These are phyloP conservation scores for Aspergillus steynii DNA, from an alignment of 495 filamentous ascomycete genomes.

Conservation along the genomic window DNA sequence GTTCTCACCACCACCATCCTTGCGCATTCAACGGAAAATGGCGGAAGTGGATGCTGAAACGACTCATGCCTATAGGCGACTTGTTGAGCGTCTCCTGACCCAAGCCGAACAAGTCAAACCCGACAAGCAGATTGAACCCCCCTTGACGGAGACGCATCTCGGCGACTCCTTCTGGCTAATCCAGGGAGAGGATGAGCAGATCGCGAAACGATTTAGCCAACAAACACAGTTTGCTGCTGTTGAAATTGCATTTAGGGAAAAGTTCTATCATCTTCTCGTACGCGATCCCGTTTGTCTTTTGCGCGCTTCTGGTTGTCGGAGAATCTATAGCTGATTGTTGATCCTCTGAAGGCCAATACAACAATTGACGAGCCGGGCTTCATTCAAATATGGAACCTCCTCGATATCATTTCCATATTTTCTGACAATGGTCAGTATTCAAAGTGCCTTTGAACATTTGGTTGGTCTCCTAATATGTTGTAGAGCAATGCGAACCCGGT, in stretches of 20 bases:
- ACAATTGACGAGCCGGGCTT: slow-evolving; percentile 74
- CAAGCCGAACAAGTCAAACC: slow-evolving; percentile 66
- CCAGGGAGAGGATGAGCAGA: slow-evolving; percentile 25
- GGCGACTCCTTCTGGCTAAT: slow-evolving; percentile 43
- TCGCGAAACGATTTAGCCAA: slow-evolving; percentile 28
- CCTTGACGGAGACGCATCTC: slow-evolving; percentile 59
- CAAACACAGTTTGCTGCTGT: slow-evolving; percentile 63
- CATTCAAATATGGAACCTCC: slow-evolving; percentile 84
- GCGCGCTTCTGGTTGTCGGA: background rate
- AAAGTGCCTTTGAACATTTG: slow-evolving; percentile 1
- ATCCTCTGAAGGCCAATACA: slow-evolving; percentile 55
- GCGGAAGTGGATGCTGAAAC: slow-evolving; percentile 51
- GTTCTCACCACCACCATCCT: background rate
- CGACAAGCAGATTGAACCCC: slow-evolving; percentile 70
- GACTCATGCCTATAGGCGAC: slow-evolving; percentile 54
- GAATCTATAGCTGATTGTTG: slow-evolving; percentile 21
- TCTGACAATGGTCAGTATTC: slow-evolving; percentile 67
- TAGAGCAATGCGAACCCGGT: slow-evolving; percentile 80
- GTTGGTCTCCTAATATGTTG: slow-evolving; percentile 25
- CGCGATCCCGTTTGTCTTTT: slow-evolving; percentile 25
- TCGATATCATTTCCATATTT: slow-evolving; percentile 84
- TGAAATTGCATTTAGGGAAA: slow-evolving; percentile 75
- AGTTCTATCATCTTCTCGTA: slow-evolving; percentile 76
- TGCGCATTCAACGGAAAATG: slow-evolving; percentile 36
- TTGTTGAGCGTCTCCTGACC: slow-evolving; percentile 62